phyloP scores from a whole-genome alignment of 805 yeast genomes.

The Saccharomycopsis capsularis region DNA sequence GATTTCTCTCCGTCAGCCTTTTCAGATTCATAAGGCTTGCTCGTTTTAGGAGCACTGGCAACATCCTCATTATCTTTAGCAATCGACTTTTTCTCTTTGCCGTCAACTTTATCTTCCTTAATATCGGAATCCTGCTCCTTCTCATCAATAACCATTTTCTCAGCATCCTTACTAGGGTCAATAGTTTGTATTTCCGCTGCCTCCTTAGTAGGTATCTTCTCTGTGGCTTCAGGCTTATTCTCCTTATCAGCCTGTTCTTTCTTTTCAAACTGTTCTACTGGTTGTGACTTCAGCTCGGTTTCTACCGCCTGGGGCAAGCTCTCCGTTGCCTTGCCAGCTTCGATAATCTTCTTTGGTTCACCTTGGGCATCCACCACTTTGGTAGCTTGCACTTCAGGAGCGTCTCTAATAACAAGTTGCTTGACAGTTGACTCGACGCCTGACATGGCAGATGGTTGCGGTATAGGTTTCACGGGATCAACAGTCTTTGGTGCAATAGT shows the following conservation, averaged over 20 bases:
- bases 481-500: too few species aligned
- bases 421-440: background rate
- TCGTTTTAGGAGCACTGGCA: background rate
- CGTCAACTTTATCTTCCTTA: background rate
- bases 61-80: background rate
- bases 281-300: background rate
- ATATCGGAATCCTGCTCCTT: background rate
- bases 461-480: too few species aligned
- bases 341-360: background rate
- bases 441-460: background rate
- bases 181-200: background rate
- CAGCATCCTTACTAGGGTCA: background rate
- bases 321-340: background rate
- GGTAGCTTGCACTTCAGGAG: background rate
- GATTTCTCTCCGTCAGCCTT: background rate
- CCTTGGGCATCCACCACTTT: background rate
- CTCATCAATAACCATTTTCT: background rate
- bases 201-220: background rate
- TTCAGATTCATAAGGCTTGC: background rate
- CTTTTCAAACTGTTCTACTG: background rate
- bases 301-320: too few species aligned
- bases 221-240: too few species aligned
- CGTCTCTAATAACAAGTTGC: background rate
- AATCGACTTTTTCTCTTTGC: background rate
- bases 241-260: background rate